These are phyloP conservation scores for Craterostigma plantagineum DNA, from an alignment of 257 asterid species.

Conservation along the genomic window DNA sequence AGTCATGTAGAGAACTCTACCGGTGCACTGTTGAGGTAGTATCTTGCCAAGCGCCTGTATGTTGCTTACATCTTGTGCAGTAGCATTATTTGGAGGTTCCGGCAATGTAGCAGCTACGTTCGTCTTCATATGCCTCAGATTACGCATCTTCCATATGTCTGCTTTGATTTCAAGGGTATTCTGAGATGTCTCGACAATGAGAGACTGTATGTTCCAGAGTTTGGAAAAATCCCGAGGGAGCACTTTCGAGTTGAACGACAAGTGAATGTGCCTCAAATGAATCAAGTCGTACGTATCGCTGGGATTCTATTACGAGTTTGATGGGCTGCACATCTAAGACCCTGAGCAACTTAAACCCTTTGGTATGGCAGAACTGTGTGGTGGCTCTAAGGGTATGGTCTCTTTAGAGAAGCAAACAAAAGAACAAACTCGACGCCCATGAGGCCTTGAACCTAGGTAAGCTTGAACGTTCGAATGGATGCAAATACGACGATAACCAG, in stretches of 20 bases:
- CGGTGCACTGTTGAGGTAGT: not conserved
- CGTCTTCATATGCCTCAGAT: not conserved
- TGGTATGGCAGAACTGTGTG: too few species aligned
- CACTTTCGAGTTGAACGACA: not conserved
- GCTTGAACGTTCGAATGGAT: too few species aligned
- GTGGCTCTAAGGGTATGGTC: too few species aligned
- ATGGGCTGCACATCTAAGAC: too few species aligned
- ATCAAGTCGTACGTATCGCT: not conserved
- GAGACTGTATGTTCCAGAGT: not conserved
- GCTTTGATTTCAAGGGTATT: not conserved
- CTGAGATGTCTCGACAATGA: not conserved
- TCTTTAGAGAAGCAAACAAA: too few species aligned
- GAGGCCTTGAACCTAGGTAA: too few species aligned
- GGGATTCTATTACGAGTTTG: too few species aligned
- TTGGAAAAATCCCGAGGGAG: not conserved
- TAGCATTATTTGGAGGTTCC: not conserved
- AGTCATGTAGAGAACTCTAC: not conserved
- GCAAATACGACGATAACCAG: too few species aligned
- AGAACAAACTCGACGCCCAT: too few species aligned
- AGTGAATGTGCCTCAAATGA: not conserved
- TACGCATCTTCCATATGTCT: not conserved
- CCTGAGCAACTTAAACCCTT: too few species aligned
- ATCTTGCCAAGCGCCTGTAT: not conserved
- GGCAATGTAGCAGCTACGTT: not conserved
- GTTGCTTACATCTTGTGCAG: not conserved